These are phyloP conservation scores for Sutorius eximius DNA, from an alignment of 1,284 basidiomycete species.

Conservation along the genomic window DNA sequence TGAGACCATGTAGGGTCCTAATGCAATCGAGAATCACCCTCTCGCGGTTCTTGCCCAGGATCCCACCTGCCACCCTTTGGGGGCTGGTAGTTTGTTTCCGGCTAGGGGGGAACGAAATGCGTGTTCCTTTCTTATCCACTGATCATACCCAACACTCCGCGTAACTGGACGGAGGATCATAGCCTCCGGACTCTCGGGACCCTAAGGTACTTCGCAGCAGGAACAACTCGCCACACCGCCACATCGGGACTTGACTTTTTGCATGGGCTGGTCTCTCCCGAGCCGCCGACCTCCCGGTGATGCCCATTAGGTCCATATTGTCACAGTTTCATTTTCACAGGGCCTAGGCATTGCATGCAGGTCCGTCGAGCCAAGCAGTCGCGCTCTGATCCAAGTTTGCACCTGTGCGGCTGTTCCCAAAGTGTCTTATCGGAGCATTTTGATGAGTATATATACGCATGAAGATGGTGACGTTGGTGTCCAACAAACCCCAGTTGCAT, in stretches of 20 bases:
- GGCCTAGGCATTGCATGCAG: slow-evolving; percentile 2
- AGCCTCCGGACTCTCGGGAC: slow-evolving; percentile 8
- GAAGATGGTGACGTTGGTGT: not conserved
- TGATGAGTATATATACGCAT: slow-evolving; percentile 28
- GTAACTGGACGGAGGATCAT: slow-evolving; percentile 1
- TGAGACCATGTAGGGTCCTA: not conserved
- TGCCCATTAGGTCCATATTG: slow-evolving; percentile 17
- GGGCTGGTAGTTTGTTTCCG: slow-evolving; percentile 2
- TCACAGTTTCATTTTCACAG: slow-evolving; percentile 19
- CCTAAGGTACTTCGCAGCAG: slow-evolving; percentile 10
- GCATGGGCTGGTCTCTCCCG: slow-evolving; percentile 6
- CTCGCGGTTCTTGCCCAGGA: slow-evolving; percentile 11
- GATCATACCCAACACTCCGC: slow-evolving; percentile 1
- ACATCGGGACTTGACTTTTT: slow-evolving; percentile 14
- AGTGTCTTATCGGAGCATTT: slow-evolving; percentile 4
- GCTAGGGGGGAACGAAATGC: not conserved
- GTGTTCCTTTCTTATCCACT: slow-evolving; percentile 1
- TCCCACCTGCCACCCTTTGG: not conserved
- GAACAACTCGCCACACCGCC: slow-evolving; percentile 7
- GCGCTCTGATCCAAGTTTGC: slow-evolving; percentile 1
- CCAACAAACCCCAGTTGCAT: slow-evolving; percentile 6
- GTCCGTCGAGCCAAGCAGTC: slow-evolving; percentile 2
- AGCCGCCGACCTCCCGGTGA: not conserved
- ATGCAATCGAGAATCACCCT: not conserved
- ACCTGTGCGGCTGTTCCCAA: slow-evolving; percentile 5